A percentile compares a stretch with the other conserved stretches of the same genome.
These are phyloP conservation scores for Stephanodiscus minutulus DNA, from an alignment of 108 stramenopile species.

Conservation along the genomic window DNA sequence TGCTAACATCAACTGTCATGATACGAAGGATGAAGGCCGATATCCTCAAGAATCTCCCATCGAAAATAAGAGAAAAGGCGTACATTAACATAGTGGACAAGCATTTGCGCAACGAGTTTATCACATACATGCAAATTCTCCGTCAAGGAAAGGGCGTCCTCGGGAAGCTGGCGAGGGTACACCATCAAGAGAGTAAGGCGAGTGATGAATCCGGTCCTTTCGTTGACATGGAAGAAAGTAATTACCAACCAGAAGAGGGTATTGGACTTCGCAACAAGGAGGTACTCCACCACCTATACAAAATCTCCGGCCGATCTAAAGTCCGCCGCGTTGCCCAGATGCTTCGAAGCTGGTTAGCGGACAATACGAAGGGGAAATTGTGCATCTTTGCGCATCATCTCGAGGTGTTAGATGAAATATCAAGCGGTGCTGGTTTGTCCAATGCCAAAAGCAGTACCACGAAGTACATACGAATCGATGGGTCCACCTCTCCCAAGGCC, in stretches of 20 bases:
- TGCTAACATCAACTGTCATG: conserved; percentile 93
- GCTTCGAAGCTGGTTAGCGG: conserved; percentile 71
- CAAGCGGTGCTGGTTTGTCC: conserved; percentile 53
- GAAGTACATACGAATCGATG: conserved; percentile 93
- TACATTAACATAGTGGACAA: conserved; percentile 57
- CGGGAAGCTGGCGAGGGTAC: conserved; percentile 63
- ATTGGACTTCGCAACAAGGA: conserved; percentile 56
- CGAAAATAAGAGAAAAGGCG: conserved; percentile 79
- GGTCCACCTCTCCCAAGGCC: conserved; percentile 81
- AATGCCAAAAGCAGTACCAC: conserved; percentile 28
- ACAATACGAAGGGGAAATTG: conserved; percentile 86
- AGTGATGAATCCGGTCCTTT: background rate
- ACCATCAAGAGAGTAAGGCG: conserved; percentile 13
- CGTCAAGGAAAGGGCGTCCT: conserved; percentile 73
- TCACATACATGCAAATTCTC: conserved; percentile 53
- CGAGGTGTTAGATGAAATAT: conserved; percentile 85
- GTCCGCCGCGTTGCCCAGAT: conserved; percentile 67
- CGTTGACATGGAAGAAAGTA: background rate
- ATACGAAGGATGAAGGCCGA: conserved; percentile 93
- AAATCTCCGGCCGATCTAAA: conserved; percentile 84
- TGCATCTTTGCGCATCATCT: conserved; percentile 98
- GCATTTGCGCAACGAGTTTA: conserved; percentile 51
- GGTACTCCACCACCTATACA: conserved; percentile 84
- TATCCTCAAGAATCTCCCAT: conserved; percentile 90
- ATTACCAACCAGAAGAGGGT: conserved; percentile 9